Conservation (phyloP, 345 rosid genomes). For the Eucalyptus regnans region DNA sequence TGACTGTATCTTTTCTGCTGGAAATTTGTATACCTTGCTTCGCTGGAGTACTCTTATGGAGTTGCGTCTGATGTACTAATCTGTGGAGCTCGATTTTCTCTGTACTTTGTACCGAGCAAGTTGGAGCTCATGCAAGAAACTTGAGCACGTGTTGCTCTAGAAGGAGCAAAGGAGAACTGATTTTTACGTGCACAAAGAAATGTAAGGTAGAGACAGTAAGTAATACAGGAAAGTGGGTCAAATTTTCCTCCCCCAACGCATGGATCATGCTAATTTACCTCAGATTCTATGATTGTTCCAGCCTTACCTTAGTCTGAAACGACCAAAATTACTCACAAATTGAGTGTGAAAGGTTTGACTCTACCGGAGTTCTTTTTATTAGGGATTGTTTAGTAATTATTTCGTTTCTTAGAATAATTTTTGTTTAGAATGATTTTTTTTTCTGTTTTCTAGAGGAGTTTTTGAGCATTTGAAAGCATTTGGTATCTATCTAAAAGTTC, state of each 20-base stretch:
- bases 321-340: background rate
- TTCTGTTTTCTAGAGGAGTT: accelerated
- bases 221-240: background rate
- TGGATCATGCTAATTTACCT: background rate
- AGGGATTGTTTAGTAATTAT: too few relatives aligned
- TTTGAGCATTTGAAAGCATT: too few relatives aligned
- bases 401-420: accelerated
- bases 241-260: background rate
- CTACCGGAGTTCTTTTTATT: background rate
- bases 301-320: background rate
- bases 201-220: background rate
- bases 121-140: background rate
- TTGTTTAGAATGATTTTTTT: too few relatives aligned
- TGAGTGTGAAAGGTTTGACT: background rate
- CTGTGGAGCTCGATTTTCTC: background rate
- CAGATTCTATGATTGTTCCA: background rate
- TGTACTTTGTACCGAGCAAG: background rate
- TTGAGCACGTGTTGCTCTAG: background rate
- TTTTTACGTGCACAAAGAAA: background rate
- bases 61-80: background rate
- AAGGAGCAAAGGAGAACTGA: background rate
- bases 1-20: background rate
- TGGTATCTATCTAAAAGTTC: too few relatives aligned
- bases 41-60: background rate
- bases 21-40: background rate